These are phyloP conservation scores for Cyclanthera cordifolia DNA, from an alignment of 306 rosid species.

Conservation along the genomic window DNA sequence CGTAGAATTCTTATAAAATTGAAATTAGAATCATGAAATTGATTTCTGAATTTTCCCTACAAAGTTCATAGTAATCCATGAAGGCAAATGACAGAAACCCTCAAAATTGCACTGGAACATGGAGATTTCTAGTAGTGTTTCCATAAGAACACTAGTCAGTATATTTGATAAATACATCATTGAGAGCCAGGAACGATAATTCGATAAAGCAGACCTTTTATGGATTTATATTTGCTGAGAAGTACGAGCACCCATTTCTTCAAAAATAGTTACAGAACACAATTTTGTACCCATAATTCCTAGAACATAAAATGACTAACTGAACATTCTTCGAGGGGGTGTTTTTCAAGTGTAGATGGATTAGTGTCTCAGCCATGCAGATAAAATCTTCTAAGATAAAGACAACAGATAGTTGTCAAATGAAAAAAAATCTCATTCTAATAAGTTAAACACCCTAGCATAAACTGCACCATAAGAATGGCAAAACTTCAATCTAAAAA, in stretches of 20 bases:
- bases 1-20: not conserved
- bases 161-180: not conserved
- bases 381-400: not conserved
- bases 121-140: too few relatives aligned
- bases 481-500: too few relatives aligned
- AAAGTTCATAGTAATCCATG: not conserved
- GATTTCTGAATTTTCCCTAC: not conserved
- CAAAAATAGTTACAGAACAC: not conserved
- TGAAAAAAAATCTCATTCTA: not conserved
- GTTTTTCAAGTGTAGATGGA: too few relatives aligned
- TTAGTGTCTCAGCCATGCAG: not conserved
- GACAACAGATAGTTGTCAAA: not conserved
- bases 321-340: too few relatives aligned
- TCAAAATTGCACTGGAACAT: not conserved
- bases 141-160: not conserved
- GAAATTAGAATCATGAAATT: too few relatives aligned
- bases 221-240: not conserved
- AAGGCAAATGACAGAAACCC: not conserved
- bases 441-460: not conserved
- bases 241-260: not conserved
- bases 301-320: not conserved
- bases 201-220: not conserved
- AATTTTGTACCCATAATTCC: not conserved
- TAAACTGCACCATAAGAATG: too few relatives aligned
- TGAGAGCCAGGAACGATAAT: not conserved